Conservation (phyloP, 1,284 basidiomycete genomes). For the Irpex rosettiformis region DNA sequence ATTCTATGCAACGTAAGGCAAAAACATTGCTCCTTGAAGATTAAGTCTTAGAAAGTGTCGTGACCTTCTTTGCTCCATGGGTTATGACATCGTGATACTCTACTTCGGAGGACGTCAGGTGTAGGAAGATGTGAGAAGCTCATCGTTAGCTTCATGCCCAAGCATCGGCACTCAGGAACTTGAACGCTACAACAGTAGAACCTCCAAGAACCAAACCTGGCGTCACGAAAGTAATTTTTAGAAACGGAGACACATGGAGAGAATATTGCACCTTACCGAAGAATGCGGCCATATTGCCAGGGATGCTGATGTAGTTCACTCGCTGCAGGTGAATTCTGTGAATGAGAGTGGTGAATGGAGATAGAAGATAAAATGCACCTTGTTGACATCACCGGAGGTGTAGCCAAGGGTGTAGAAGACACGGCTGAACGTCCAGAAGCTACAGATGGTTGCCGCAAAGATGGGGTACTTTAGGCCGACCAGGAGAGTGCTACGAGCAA, state of each 20-base stretch:
- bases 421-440: constrained; percentile 51
- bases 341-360: neutral
- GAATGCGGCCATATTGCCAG: neutral
- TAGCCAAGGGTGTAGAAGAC: constrained; percentile 64
- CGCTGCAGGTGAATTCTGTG: too few relatives aligned
- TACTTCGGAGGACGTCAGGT: too few relatives aligned
- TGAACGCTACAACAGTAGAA: neutral
- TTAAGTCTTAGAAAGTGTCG: too few relatives aligned
- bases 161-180: neutral
- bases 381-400: constrained; percentile 42
- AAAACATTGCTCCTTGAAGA: too few relatives aligned
- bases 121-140: too few relatives aligned
- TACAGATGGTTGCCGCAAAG: constrained; percentile 50
- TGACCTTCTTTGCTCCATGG: too few relatives aligned
- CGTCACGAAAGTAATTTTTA: neutral
- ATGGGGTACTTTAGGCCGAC: constrained; percentile 55
- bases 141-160: neutral
- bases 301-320: neutral
- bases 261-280: neutral
- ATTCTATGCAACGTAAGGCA: too few relatives aligned
- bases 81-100: too few relatives aligned
- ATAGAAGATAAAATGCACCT: constrained; percentile 24
- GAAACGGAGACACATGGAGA: too few relatives aligned
- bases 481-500: constrained; percentile 46
- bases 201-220: neutral